phyloP scores from a whole-genome alignment of 192 early-diverging fungal genomes.

The Geranomyces variabilis region DNA sequence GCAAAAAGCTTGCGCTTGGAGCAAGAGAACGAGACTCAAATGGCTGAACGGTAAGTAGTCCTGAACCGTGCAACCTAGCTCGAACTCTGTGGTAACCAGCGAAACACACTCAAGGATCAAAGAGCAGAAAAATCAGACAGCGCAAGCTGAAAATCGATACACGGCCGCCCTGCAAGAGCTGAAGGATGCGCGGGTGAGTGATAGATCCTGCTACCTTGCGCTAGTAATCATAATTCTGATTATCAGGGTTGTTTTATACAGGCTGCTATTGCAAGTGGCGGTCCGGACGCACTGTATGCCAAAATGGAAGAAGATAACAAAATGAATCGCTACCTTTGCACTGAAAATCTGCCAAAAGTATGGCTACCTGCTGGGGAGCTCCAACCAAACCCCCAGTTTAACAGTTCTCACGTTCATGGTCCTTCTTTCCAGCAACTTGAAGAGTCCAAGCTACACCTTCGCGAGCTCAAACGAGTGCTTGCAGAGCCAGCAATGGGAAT shows the following conservation, averaged over 20 bases:
- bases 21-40: slow-evolving; percentile 49
- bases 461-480: slow-evolving; percentile 53
- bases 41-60: slow-evolving; percentile 44
- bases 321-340: slow-evolving; percentile 62
- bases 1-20: slow-evolving; percentile 58
- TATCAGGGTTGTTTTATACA: slow-evolving; percentile 20
- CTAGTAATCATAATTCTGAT: neutral
- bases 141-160: slow-evolving; percentile 49
- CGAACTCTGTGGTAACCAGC: too few relatives aligned
- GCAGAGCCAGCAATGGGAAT: slow-evolving; percentile 45
- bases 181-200: slow-evolving; percentile 53
- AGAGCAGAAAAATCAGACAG: slow-evolving; percentile 51
- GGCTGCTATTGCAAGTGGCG: slow-evolving; percentile 40
- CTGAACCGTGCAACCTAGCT: too few relatives aligned
- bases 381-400: neutral
- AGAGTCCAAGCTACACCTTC: slow-evolving; percentile 47
- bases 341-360: slow-evolving; percentile 61
- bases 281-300: slow-evolving; percentile 49
- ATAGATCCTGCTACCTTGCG: neutral
- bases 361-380: neutral
- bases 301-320: slow-evolving; percentile 62
- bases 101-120: slow-evolving; percentile 38
- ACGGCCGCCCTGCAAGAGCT: slow-evolving; percentile 38
- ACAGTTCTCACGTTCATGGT: neutral
- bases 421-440: slow-evolving; percentile 35